Percentiles rank a stretch among this genome's conserved stretches.
phyloP scores from a whole-genome alignment of 805 yeast species.

The Starmerella lactis-condensi region DNA sequence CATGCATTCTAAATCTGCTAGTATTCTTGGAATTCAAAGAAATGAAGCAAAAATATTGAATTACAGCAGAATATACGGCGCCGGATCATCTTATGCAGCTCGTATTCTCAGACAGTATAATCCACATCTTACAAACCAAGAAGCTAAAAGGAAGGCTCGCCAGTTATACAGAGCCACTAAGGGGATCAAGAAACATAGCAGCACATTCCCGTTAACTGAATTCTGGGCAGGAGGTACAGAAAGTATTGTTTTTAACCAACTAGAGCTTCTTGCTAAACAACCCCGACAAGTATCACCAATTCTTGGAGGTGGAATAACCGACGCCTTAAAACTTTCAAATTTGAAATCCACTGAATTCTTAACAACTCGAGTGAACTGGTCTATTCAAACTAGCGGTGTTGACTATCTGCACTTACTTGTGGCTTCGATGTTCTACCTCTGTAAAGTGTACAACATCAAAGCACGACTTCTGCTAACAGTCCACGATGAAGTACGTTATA shows the following conservation, averaged over 20 bases:
- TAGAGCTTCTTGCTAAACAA: conserved; percentile 73
- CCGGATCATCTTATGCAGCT: conserved; percentile 81
- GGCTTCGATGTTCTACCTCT: conserved; percentile 71
- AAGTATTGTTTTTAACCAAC: conserved; percentile 70
- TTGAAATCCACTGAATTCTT: conserved; percentile 40
- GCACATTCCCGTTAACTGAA: conserved; percentile 17
- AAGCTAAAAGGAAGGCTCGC: conserved; percentile 48
- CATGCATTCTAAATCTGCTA: conserved; percentile 83
- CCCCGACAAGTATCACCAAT: conserved; percentile 76
- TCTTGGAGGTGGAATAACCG: conserved; percentile 81
- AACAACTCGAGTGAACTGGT: conserved; percentile 92
- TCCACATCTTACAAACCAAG: conserved; percentile 43
- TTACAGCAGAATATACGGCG: conserved; percentile 94
- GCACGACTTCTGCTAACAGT: conserved; percentile 75
- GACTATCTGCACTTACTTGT: conserved; percentile 77
- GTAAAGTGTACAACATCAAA: conserved; percentile 41
- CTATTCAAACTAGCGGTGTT: conserved; percentile 94
- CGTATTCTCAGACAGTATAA: conserved; percentile 70
- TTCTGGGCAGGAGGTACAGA: conserved; percentile 72
- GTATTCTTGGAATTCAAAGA: conserved; percentile 70
- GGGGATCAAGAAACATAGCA: conserved; percentile 32
- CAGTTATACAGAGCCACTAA: conserved; percentile 65
- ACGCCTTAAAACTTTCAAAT: conserved; percentile 51
- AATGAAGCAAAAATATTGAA: conserved; percentile 89
- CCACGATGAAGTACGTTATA: conserved; percentile 82